Percentiles rank a stretch among this genome's conserved stretches.
Evolutionary conservation across 208 protist species (phyloP).

Genomic region (Acanthamoeba royreba): DNA sequence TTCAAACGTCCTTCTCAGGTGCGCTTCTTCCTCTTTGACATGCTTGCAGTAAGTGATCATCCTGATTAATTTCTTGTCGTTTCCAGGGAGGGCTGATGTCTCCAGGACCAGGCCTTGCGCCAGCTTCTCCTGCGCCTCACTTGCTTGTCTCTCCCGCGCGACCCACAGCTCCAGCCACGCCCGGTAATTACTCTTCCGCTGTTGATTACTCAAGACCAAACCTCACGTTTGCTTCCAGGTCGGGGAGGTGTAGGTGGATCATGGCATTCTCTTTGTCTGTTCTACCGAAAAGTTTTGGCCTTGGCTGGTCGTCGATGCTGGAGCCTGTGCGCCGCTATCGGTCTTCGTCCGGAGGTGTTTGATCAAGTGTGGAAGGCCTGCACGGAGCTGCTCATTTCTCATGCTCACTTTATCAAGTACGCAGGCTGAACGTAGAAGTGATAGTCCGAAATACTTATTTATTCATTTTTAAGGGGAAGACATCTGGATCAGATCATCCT

Average conservation of each 20-base stretch:
- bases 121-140: not conserved
- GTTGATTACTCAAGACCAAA: not conserved
- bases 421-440: too few relatives aligned
- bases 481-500: conserved; percentile 32
- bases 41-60: not conserved
- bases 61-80: not conserved
- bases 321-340: not conserved
- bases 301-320: not conserved
- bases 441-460: too few relatives aligned
- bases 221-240: not conserved
- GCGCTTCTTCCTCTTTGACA: not conserved
- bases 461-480: not conserved
- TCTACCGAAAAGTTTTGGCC: not conserved
- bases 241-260: not conserved
- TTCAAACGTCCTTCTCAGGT: not conserved
- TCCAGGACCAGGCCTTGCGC: not conserved
- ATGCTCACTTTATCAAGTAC: not conserved
- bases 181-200: not conserved
- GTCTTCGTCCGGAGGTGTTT: not conserved
- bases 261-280: not conserved
- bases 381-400: not conserved
- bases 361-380: not conserved
- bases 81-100: not conserved
- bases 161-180: not conserved
- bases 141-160: not conserved